Percentiles rank a stretch among this genome's conserved stretches.
Conservation (phyloP, 192 early-diverging fungal genomes). For the Mortierella antarctica region DNA sequence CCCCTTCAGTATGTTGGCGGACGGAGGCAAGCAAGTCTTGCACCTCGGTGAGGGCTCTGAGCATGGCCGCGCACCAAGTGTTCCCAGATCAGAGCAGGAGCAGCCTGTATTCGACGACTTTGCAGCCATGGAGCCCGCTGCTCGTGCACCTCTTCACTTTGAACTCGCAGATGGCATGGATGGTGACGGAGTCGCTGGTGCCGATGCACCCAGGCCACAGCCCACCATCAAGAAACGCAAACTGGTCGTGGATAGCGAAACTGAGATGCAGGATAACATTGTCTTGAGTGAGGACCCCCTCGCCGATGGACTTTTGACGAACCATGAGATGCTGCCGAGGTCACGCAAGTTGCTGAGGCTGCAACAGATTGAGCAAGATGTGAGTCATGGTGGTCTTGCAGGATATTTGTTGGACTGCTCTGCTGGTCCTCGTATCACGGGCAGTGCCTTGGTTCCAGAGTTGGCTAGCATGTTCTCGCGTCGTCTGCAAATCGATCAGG, state of each 20-base stretch:
- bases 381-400: conserved; percentile 40
- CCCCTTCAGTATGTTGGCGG: conserved; percentile 40
- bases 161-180: conserved; percentile 67
- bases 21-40: conserved; percentile 18
- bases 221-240: conserved; percentile 62
- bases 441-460: conserved; percentile 43
- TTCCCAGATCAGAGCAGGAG: conserved; percentile 44
- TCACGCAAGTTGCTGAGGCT: conserved; percentile 43
- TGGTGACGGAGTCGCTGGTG: conserved; percentile 34
- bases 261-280: conserved; percentile 68
- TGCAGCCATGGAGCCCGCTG: conserved; percentile 55
- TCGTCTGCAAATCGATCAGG: conserved; percentile 40
- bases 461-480: conserved; percentile 52
- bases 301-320: conserved; percentile 46
- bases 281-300: conserved; percentile 57
- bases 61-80: conserved; percentile 36
- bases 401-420: conserved; percentile 45
- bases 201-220: conserved; percentile 1
- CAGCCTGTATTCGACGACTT: conserved; percentile 60
- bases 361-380: conserved; percentile 50
- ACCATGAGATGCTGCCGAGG: conserved; percentile 48
- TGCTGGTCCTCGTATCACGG: conserved; percentile 39
- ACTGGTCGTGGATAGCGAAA: conserved; percentile 73
- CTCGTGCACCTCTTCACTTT: conserved; percentile 61
- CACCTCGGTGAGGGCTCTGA: conserved; percentile 27